Conservation (phyloP, 495 filamentous ascomycete genomes). For the Lichina pygmaea region DNA sequence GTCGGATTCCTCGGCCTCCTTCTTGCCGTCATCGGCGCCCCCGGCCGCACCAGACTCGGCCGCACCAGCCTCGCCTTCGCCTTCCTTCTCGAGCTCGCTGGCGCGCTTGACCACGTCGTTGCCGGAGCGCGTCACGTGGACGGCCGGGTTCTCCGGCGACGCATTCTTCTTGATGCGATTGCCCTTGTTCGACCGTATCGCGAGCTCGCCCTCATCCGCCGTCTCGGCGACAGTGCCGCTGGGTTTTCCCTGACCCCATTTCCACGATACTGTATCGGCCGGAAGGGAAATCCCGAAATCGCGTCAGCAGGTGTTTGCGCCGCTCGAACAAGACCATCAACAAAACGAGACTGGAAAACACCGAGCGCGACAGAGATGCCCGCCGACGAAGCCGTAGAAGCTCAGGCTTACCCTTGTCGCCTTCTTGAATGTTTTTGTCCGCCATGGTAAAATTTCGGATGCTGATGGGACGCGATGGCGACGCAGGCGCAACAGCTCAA, state of each 20-base stretch:
- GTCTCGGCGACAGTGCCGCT: conserved; percentile 29
- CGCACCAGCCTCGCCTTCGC: background rate
- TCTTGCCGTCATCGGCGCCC: background rate
- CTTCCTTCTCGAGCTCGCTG: conserved; percentile 13
- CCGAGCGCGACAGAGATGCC: conserved; percentile 2
- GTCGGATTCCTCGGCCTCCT: background rate
- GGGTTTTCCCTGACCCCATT: conserved; percentile 24
- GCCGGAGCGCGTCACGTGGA: conserved; percentile 24
- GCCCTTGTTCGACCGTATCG: conserved; percentile 28
- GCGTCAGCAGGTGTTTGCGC: background rate
- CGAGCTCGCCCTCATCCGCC: conserved; percentile 25
- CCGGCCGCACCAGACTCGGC: background rate
- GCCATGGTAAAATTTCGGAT: conserved; percentile 6
- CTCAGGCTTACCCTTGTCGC: conserved; percentile 16
- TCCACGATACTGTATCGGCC: conserved; percentile 23
- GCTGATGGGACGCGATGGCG: too few relatives aligned
- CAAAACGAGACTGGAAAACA: conserved; percentile 1
- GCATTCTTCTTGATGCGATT: conserved; percentile 35
- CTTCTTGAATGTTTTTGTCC: conserved; percentile 15
- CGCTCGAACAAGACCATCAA: background rate
- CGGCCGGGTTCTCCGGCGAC: conserved; percentile 26
- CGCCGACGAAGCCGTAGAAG: conserved; percentile 2
- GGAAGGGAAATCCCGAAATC: background rate
- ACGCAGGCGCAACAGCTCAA: too few relatives aligned
- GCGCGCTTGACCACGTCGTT: conserved; percentile 38